A percentile compares a stretch with the other conserved stretches of the same genome.
These are phyloP conservation scores for Dryas integrifolia DNA, from an alignment of 331 rosid genomes.

Conservation along the genomic window DNA sequence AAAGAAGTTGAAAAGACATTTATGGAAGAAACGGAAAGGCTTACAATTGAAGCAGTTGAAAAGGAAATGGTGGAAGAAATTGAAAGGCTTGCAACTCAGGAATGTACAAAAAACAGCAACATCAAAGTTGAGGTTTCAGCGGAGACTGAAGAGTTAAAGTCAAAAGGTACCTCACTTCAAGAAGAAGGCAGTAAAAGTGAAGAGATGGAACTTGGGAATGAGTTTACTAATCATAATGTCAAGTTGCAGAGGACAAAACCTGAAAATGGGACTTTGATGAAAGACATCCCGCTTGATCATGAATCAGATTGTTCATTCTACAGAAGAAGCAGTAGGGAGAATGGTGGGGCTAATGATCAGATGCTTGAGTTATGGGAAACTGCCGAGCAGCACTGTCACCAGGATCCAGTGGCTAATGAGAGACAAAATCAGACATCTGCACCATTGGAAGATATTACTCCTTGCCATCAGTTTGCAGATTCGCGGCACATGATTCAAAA, in stretches of 20 bases:
- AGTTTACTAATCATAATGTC: constrained; percentile 17
- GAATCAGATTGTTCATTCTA: constrained; percentile 45
- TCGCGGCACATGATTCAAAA: constrained; percentile 31
- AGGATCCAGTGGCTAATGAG: constrained; percentile 26
- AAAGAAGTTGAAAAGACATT: constrained; percentile 42
- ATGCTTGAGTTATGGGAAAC: constrained; percentile 70
- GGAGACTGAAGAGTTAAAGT: constrained; percentile 26
- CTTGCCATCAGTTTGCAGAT: constrained; percentile 31
- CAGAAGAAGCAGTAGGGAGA: constrained; percentile 45
- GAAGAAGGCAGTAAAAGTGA: constrained; percentile 30
- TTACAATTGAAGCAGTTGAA: constrained; percentile 49
- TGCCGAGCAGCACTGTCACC: constrained; percentile 42
- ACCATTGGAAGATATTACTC: constrained; percentile 33
- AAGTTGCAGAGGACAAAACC: constrained; percentile 42
- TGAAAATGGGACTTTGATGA: constrained; percentile 53
- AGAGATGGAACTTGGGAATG: constrained; percentile 32
- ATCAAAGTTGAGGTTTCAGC: constrained; percentile 28
- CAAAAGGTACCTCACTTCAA: constrained; percentile 24
- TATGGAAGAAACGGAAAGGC: constrained; percentile 48
- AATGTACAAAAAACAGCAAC: constrained; percentile 25
- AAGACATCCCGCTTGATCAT: constrained; percentile 84
- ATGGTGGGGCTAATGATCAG: constrained; percentile 48
- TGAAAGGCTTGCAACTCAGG: constrained; percentile 36
- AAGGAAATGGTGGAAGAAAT: constrained; percentile 54
- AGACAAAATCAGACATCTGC: constrained; percentile 33